A percentile compares a stretch with the other conserved stretches of the same genome.
These are phyloP conservation scores for Aphanomyces euteiches DNA, from an alignment of 352 stramenopile species.

Conservation along the genomic window DNA sequence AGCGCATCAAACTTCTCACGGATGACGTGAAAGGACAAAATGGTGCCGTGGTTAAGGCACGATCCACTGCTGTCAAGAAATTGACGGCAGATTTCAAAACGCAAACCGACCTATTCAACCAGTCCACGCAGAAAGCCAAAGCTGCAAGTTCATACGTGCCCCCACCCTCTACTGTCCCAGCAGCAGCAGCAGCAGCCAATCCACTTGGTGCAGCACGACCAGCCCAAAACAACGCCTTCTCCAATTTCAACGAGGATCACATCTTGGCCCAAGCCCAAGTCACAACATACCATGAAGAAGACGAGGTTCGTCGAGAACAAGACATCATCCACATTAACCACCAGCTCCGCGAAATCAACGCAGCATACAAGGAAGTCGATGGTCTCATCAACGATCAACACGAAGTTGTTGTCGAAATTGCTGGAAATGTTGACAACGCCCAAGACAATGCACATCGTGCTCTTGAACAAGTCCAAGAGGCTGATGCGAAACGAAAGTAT, in stretches of 20 bases:
- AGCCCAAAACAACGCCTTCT: constrained; percentile 32
- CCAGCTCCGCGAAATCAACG: constrained; percentile 62
- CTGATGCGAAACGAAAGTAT: constrained; percentile 45
- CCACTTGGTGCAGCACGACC: not conserved
- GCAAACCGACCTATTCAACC: constrained; percentile 55
- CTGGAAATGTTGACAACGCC: constrained; percentile 48
- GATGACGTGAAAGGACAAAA: constrained; percentile 34
- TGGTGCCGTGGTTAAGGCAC: constrained; percentile 39
- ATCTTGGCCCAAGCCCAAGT: constrained; percentile 64
- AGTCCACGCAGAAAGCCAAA: constrained; percentile 44
- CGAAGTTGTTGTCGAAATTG: constrained; percentile 65
- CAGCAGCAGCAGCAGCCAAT: not conserved
- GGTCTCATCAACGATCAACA: constrained; percentile 57
- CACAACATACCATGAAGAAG: constrained; percentile 57
- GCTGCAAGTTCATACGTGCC: not conserved
- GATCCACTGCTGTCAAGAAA: constrained; percentile 53
- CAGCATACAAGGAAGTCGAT: constrained; percentile 61
- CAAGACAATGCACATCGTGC: constrained; percentile 52
- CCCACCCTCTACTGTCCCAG: not conserved
- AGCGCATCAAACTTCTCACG: constrained; percentile 47
- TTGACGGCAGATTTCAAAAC: constrained; percentile 60
- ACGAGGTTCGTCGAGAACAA: constrained; percentile 54
- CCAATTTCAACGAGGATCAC: constrained; percentile 64
- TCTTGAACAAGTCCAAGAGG: constrained; percentile 56
- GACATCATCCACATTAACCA: constrained; percentile 74